Evolutionary conservation across 371 early-diverging fungal genomes (phyloP).

Genomic region (Batrachochytrium dendrobatidis): DNA sequence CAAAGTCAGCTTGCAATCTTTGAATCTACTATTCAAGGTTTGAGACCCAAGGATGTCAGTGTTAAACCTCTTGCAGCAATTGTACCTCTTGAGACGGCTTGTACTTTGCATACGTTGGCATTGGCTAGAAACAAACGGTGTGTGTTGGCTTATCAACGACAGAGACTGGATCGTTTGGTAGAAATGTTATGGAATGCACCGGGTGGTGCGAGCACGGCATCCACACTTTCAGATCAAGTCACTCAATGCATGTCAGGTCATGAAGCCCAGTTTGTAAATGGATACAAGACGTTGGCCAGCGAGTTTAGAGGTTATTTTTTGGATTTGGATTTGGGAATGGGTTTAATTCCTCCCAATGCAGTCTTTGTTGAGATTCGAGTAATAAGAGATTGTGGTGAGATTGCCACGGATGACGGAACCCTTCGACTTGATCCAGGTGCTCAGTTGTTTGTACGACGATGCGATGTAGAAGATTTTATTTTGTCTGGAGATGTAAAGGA

Average conservation of each 20-base stretch:
- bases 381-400: constrained; percentile 77
- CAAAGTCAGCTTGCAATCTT: constrained; percentile 17
- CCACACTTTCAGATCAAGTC: constrained; percentile 28
- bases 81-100: constrained; percentile 10
- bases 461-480: constrained; percentile 85
- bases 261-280: constrained; percentile 58
- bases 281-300: constrained; percentile 54
- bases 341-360: constrained; percentile 78
- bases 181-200: constrained; percentile 72
- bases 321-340: constrained; percentile 65
- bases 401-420: constrained; percentile 74
- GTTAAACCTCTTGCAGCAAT: not conserved
- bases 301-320: constrained; percentile 56
- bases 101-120: constrained; percentile 44
- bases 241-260: constrained; percentile 46
- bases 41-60: not conserved
- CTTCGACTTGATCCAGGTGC: constrained; percentile 63
- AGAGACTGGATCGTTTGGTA: constrained; percentile 62
- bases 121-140: constrained; percentile 76
- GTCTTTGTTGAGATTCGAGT: constrained; percentile 84
- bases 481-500: constrained; percentile 54
- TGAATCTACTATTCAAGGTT: constrained; percentile 30
- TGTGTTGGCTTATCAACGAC: constrained; percentile 80
- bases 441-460: constrained; percentile 73
- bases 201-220: constrained; percentile 21